Base-by-base conservation (phyloP, 164 flowering plant species). In the Berberis thunbergii region DNA sequence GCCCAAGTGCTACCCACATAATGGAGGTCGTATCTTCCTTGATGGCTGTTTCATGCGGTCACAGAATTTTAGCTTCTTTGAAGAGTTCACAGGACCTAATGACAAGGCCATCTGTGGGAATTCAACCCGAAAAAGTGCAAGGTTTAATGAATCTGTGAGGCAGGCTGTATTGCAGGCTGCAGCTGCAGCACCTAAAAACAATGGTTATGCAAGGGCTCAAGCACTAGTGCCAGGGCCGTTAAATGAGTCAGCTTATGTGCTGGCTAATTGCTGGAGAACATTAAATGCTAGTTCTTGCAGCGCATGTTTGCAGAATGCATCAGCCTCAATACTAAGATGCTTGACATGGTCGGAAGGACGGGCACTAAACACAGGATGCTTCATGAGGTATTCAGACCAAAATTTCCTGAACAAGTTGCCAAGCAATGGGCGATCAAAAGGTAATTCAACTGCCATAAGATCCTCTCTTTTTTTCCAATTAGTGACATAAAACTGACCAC, bases 341-440 rank as follows among this genome's bases (percentile, higher is more conserved):
- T 79, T 92, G 78, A 97, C 98, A 40, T 70, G 79, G 80, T 81
- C 91, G 0, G 97, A 88, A 61, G 98, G 96, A 2, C 77, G 97
- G 10, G 96, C 93, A 3, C 56, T 92, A 53, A 59, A 83, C 62
- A 84, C 97, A 0, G 98, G 98, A 0, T 92, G 98, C 76, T 92
- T 89, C 72, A 69, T 92, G 84, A 84, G 94, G 77, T 92, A 86
- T 64, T 92, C 98, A 1, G 88, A 89, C 61, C 70, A 0, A 8
- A 72, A 89, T 73, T 92, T 92, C 74, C 84, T 92, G 68, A 92
- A 92, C 74, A 67, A 61, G 50, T 74, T 75, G 1, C 26, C 26
- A 26, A 61, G 71, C 48, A 74, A 55, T 45, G 65, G 79, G 42
- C 66, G 68, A 7, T 75, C 83, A 40, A 79, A 75, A 79, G 90